Conservation (phyloP, 192 early-diverging fungal genomes). For the Lunasporangiospora selenospora region DNA sequence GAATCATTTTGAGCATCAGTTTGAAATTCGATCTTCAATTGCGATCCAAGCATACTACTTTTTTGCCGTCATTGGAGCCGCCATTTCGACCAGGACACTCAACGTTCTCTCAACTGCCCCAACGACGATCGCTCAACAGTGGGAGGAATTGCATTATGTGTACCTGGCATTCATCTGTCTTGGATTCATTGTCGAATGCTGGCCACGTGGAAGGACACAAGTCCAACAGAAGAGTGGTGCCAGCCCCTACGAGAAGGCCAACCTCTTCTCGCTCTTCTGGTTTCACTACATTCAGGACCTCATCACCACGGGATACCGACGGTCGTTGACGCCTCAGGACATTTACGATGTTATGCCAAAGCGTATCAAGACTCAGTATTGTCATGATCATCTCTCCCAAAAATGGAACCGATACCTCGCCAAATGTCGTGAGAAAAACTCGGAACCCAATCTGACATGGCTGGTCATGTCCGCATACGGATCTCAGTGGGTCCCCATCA, state of each 20-base stretch:
- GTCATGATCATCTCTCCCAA: no score
- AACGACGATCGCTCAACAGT: no score
- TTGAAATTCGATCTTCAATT: slow-evolving; percentile 22
- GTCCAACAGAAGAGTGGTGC: slow-evolving; percentile 11
- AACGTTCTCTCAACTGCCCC: neutral
- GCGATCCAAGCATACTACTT: slow-evolving; percentile 15
- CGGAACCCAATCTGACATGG: neutral
- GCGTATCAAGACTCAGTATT: no score
- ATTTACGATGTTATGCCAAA: no score
- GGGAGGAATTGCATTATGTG: no score
- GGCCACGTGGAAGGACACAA: slow-evolving; percentile 21
- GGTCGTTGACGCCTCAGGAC: no score
- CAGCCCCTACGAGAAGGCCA: slow-evolving; percentile 23
- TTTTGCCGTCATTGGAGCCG: slow-evolving; percentile 2
- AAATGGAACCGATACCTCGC: neutral
- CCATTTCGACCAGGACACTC: slow-evolving; percentile 9
- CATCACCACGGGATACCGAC: slow-evolving; percentile 13
- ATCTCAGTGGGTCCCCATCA: slow-evolving; percentile 22
- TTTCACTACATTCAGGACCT: slow-evolving; percentile 21
- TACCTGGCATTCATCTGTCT: neutral
- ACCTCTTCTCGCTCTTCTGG: slow-evolving; percentile 23
- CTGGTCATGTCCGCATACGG: no score
- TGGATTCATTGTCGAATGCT: slow-evolving; percentile 25
- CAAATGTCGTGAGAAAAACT: neutral
- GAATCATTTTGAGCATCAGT: slow-evolving; percentile 17